Percentiles rank a stretch among this genome's conserved stretches.
phyloP scores from a whole-genome alignment of 345 rosid genomes.

The Bruguiera gymnorhiza region DNA sequence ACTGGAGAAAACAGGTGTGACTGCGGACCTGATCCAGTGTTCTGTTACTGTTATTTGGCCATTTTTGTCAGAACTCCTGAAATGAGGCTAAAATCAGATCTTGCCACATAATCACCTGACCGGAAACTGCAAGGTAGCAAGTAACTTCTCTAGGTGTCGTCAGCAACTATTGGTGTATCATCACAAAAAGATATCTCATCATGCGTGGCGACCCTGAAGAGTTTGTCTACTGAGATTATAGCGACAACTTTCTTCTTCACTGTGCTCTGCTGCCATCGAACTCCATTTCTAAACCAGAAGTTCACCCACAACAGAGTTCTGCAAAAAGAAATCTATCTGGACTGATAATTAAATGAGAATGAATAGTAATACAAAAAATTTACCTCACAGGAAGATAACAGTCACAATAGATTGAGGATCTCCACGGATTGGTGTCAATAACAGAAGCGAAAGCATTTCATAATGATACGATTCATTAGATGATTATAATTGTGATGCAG shows the following conservation, averaged over 20 bases:
- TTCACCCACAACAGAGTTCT: slow-evolving; percentile 7
- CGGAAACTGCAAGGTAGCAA: not conserved
- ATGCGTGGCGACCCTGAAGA: not conserved
- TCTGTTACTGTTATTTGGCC: not conserved
- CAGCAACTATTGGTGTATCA: not conserved
- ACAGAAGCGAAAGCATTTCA: not conserved
- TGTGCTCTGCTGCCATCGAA: slow-evolving; percentile 13
- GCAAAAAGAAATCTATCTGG: slow-evolving; percentile 9
- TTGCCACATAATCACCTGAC: not conserved
- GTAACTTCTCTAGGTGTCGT: not conserved
- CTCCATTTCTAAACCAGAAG: slow-evolving; percentile 4
- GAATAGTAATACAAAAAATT: no score
- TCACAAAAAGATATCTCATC: slow-evolving; percentile 6
- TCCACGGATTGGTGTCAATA: no score
- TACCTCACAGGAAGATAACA: no score
- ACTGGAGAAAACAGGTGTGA: not conserved
- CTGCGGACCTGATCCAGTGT: not conserved
- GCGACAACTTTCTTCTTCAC: not conserved
- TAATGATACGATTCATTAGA: not conserved
- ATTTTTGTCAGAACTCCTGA: slow-evolving; percentile 9
- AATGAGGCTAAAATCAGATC: not conserved
- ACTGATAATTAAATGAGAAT: no score
- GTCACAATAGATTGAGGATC: no score
- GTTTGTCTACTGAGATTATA: slow-evolving; percentile 3
- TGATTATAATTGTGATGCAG: not conserved